phyloP scores from a whole-genome alignment of 2,329 filamentous ascomycete species.

The Calonectria hongkongensis region DNA sequence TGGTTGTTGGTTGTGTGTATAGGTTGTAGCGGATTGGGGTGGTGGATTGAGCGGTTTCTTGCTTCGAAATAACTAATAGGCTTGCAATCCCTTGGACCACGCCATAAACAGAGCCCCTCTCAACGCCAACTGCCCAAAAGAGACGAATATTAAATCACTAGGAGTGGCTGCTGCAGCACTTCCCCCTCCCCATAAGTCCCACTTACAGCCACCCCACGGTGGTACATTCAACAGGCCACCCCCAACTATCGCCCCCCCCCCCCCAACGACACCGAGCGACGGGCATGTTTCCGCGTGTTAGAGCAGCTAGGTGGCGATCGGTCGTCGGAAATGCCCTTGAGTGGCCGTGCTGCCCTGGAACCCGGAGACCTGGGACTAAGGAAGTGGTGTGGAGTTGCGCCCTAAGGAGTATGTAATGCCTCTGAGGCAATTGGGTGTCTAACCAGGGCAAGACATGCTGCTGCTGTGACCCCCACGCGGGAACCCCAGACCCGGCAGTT shows the following conservation, averaged over 20 bases:
- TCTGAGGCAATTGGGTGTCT: conserved; percentile 26
- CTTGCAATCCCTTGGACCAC: background rate
- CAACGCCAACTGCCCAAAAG: conserved; percentile 16
- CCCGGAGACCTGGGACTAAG: conserved; percentile 21
- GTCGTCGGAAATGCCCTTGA: conserved; percentile 5
- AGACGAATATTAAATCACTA: background rate
- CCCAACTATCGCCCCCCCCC: background rate
- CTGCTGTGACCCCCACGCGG: conserved; percentile 28
- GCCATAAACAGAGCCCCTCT: conserved; percentile 4
- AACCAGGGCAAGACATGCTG: too few relatives aligned
- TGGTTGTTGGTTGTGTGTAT: conserved; percentile 9
- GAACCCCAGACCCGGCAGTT: conserved; percentile 26
- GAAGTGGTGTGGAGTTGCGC: conserved; percentile 22
- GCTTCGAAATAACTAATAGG: background rate
- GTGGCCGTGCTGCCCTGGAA: background rate
- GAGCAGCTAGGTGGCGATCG: background rate
- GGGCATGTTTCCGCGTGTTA: conserved; percentile 15
- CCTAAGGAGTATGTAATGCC: conserved; percentile 27
- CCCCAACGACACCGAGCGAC: background rate
- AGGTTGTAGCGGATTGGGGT: background rate
- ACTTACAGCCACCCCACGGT: conserved; percentile 21
- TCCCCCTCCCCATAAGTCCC: conserved; percentile 1
- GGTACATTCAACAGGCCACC: background rate
- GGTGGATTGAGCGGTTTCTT: conserved; percentile 22
- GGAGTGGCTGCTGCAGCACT: conserved; percentile 1